phyloP scores from a whole-genome alignment of 2,329 filamentous ascomycete genomes.

The Xylaria arbuscula region DNA sequence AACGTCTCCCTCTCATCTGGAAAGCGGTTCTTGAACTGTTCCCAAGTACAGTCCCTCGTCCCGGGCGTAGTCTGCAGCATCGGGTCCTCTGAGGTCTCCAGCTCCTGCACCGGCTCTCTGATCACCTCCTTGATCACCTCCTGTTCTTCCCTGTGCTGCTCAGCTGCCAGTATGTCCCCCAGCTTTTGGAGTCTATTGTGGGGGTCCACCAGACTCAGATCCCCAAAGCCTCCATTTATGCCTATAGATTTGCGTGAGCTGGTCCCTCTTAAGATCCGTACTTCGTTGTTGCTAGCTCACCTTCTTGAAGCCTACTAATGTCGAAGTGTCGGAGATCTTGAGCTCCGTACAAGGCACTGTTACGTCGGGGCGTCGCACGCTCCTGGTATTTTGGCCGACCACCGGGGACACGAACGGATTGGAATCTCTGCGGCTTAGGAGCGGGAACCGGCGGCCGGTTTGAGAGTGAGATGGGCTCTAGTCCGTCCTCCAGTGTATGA shows the following conservation, averaged over 20 bases:
- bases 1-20: constrained; percentile 31
- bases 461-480: constrained; percentile 32
- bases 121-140: neutral
- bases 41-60: constrained; percentile 38
- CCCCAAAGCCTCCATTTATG: constrained; percentile 24
- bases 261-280: neutral
- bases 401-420: constrained; percentile 32
- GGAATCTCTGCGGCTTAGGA: constrained; percentile 38
- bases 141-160: constrained; percentile 9
- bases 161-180: constrained; percentile 29
- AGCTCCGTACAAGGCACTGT: constrained; percentile 32
- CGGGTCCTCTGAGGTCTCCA: constrained; percentile 27
- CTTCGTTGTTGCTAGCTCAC: constrained; percentile 15
- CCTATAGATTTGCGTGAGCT: constrained; percentile 19
- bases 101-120: constrained; percentile 3
- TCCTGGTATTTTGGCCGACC: constrained; percentile 27
- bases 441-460: constrained; percentile 30
- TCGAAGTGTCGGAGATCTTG: constrained; percentile 19
- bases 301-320: constrained; percentile 14
- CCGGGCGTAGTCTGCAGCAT: constrained; percentile 34
- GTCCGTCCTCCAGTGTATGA: constrained; percentile 35
- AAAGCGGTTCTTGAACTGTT: constrained; percentile 39
- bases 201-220: constrained; percentile 35
- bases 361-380: constrained; percentile 25
- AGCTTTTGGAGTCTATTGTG: constrained; percentile 36